Percentiles rank a stretch among this genome's conserved stretches.
phyloP scores from a whole-genome alignment of 202 grass and related monocot genomes.

The Hordeum pubiflorum region DNA sequence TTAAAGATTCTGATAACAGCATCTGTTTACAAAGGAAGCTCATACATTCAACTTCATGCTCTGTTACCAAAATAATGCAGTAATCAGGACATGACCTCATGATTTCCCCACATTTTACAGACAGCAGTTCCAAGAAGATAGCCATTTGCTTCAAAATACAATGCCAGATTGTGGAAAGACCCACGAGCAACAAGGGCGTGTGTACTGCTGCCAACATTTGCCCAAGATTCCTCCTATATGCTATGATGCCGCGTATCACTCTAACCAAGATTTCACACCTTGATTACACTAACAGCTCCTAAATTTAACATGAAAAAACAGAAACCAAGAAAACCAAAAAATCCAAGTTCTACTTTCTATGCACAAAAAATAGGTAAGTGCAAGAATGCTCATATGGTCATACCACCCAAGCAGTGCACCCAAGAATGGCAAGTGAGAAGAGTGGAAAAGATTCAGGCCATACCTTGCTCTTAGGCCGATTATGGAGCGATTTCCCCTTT shows the following conservation, averaged over 20 bases:
- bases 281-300: not conserved
- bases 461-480: not conserved
- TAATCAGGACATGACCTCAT: not conserved
- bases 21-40: not conserved
- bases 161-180: not conserved
- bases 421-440: not conserved
- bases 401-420: not conserved
- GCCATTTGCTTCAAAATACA: not conserved
- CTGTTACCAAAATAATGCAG: not conserved
- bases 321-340: not conserved
- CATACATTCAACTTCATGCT: not conserved
- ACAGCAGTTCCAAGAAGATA: not conserved
- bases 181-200: not conserved
- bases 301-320: not conserved
- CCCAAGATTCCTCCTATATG: not conserved
- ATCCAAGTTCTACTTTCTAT: not conserved
- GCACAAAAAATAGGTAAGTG: not conserved
- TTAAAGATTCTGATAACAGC: not conserved
- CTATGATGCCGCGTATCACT: not conserved
- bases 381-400: not conserved
- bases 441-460: not conserved
- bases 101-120: constrained; percentile 1
- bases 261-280: not conserved
- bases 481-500: not conserved
- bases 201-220: not conserved